Evolutionary conservation across 768 basidiomycete genomes (phyloP).

Genomic region (Mycena leptocephala): DNA sequence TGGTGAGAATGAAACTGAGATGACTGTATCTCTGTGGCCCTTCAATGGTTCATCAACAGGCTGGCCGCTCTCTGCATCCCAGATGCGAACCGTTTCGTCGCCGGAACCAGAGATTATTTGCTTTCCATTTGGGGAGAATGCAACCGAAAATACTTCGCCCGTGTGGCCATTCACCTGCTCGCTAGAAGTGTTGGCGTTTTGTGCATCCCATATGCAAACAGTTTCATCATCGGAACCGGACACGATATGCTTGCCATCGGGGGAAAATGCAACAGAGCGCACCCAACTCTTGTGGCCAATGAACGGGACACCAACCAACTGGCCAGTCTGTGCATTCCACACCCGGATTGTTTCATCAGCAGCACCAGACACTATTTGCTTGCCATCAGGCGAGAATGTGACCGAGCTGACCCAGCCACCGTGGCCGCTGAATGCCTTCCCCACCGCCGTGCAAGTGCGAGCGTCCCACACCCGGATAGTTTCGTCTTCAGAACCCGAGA

Average conservation of each 20-base stretch:
- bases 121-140: slow-evolving; percentile 2
- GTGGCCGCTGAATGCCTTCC: slow-evolving; percentile 3
- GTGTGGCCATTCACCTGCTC: background rate
- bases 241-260: no score
- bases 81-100: background rate
- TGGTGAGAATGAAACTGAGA: background rate
- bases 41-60: background rate
- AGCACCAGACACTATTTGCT: background rate
- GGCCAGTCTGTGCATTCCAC: background rate
- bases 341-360: background rate
- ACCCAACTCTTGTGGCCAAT: no score
- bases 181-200: background rate
- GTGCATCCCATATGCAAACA: slow-evolving; percentile 1
- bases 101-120: no score
- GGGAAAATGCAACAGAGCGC: no score
- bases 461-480: background rate
- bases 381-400: no score
- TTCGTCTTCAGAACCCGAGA: no score
- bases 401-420: background rate
- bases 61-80: background rate
- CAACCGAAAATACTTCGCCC: background rate
- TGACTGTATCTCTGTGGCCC: background rate
- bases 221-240: background rate
- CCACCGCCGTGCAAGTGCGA: background rate
- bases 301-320: background rate